Evolutionary conservation across 139 green algal species (phyloP).

Genomic region (Asterochloris sp.): DNA sequence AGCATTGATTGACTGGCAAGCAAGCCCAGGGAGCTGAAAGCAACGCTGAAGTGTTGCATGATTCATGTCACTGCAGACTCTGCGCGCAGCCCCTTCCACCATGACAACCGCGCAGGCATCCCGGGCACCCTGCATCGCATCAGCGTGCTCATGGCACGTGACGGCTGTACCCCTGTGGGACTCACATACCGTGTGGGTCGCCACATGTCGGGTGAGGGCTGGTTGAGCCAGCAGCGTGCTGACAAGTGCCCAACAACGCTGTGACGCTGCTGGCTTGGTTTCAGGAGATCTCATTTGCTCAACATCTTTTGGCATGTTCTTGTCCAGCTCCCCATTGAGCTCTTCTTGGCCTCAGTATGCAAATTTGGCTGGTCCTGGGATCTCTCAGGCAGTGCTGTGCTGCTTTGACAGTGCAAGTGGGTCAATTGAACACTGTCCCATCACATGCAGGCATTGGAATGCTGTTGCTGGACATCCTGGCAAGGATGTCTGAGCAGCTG

Average conservation of each 20-base stretch:
- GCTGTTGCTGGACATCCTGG: conserved; percentile 54
- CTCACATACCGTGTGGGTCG: conserved; percentile 68
- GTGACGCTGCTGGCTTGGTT: no score
- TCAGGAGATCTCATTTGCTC: no score
- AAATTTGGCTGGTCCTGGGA: no score
- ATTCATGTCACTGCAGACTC: not conserved
- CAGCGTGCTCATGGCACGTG: conserved; percentile 15
- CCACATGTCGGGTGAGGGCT: conserved; percentile 40
- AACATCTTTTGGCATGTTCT: no score
- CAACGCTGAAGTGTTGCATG: no score
- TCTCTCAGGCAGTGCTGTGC: not conserved
- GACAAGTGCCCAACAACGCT: not conserved
- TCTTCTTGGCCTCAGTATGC: no score
- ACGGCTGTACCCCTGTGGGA: conserved; percentile 34
- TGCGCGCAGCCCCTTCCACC: conserved; percentile 40
- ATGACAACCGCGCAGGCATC: conserved; percentile 60
- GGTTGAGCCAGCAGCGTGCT: not conserved
- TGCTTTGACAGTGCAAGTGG: not conserved
- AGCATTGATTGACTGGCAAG: no score
- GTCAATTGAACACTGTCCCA: not conserved
- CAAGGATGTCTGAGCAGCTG: conserved; percentile 16
- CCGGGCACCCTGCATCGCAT: conserved; percentile 68
- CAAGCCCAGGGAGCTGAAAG: no score
- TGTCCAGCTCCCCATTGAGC: no score
- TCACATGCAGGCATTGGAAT: conserved; percentile 23